Base-by-base conservation (phyloP, 345 rosid genomes). In the Camelina sativa region DNA sequence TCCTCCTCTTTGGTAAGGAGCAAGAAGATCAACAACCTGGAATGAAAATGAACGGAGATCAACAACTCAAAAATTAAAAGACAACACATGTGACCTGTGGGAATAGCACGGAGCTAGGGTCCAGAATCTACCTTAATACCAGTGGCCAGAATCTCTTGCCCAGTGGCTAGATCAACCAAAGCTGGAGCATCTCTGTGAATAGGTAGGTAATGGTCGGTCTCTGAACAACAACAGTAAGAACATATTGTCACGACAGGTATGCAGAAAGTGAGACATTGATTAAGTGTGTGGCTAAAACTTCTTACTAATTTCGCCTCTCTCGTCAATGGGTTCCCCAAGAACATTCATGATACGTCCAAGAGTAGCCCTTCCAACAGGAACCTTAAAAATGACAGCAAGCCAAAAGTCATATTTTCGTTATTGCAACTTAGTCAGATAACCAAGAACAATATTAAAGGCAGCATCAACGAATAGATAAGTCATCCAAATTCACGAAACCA, bases 1-100 rank as follows among this genome's bases (percentile, higher is more conserved):
- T 71, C 99, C 99, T 77, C 99, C 99, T 75, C 92, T 87, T 84
- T 92, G 98, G 86, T 95, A 95, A 32, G 98, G 99, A 35, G 99
- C 98, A 79, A 92, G 99, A 35, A 95, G 90, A 80, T 92, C 98
- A 19, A 95, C 99, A 77, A 95, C 97, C 98, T 91, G 65, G 7
- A 28, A 19, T 35, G 4, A 25, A 28, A 3, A 62, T 32, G 23
- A 52, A 79, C 57, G 16, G n/a, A 40, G 2, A 59, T 2, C 15
- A 55, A 6, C 15, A 62, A 16, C 13, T 59, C 1, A 9, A 11
- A 51, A 20, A 13, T 41, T 2, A 8, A 22, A 44, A 5, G 43
- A 68, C 12, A 54, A 3, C 44, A 54, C 1, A 12, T 15, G 63
- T 4, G 34, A 15, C 7, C 11, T 6, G 6, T n/a, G 17, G 64